These are phyloP conservation scores for Miscanthus lutarioriparius DNA, from an alignment of 176 grass and related monocot species.

Conservation along the genomic window DNA sequence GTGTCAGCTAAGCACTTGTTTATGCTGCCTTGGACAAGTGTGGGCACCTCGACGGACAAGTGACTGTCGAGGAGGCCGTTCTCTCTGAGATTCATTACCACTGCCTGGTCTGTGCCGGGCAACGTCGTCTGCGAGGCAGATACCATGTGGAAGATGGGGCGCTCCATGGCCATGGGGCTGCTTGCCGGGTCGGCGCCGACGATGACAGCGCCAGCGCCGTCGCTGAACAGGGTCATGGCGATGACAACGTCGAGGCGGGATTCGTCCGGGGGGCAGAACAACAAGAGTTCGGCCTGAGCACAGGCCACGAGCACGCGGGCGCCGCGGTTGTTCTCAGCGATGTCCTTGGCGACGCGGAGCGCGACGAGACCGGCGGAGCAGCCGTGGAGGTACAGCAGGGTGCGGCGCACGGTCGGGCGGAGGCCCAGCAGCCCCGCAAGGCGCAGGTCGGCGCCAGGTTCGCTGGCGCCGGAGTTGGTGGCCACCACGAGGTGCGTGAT, in stretches of 20 bases:
- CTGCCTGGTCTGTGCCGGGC: neutral
- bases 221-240: constrained; percentile 33
- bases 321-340: constrained; percentile 55
- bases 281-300: neutral
- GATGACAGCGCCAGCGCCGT: constrained; percentile 48
- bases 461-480: constrained; percentile 36
- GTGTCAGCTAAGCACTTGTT: too few relatives aligned
- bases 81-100: neutral
- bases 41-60: constrained; percentile 35
- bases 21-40: constrained; percentile 34
- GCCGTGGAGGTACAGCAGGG: constrained; percentile 30
- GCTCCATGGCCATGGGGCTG: neutral
- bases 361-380: constrained; percentile 30
- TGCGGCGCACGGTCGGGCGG: constrained; percentile 11
- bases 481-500: constrained; percentile 44
- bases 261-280: constrained; percentile 20
- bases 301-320: constrained; percentile 45
- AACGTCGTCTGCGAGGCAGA: constrained; percentile 36
- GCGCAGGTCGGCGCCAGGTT: constrained; percentile 31
- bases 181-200: constrained; percentile 17
- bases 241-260: neutral
- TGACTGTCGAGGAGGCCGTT: neutral
- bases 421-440: constrained; percentile 44
- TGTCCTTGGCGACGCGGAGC: constrained; percentile 50
- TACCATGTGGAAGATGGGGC: constrained; percentile 36